These are phyloP conservation scores for Kluyveromyces sp. DNA, from an alignment of 1,139 yeast genomes.

Conservation along the genomic window DNA sequence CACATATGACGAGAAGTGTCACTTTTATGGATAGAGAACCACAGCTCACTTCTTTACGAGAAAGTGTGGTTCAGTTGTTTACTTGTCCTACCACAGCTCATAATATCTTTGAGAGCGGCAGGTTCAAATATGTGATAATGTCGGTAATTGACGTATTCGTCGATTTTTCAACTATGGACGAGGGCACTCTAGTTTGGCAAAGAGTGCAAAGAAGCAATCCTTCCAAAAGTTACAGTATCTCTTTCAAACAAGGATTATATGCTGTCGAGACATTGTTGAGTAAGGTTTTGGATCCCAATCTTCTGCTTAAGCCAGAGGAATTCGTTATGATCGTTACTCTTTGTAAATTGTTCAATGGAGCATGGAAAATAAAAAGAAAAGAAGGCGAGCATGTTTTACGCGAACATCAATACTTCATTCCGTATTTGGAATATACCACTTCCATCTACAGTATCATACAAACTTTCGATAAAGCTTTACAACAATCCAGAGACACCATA, in stretches of 20 bases:
- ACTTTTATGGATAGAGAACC: slow-evolving; percentile 61
- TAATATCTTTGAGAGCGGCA: slow-evolving; percentile 35
- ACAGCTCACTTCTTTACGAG: slow-evolving; percentile 45
- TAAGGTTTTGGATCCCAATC: slow-evolving; percentile 29
- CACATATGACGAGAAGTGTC: slow-evolving; percentile 42
- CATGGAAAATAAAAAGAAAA: slow-evolving; percentile 49
- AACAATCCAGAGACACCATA: slow-evolving; percentile 20
- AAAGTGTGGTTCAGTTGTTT: slow-evolving; percentile 55
- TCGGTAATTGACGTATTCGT: slow-evolving; percentile 45
- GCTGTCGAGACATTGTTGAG: slow-evolving; percentile 43
- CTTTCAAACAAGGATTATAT: slow-evolving; percentile 52
- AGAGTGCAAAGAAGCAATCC: slow-evolving; percentile 51
- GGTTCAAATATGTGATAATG: slow-evolving; percentile 40
- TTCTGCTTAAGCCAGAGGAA: slow-evolving; percentile 31
- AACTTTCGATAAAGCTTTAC: slow-evolving; percentile 37
- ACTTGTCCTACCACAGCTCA: slow-evolving; percentile 56
- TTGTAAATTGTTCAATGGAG: slow-evolving; percentile 50
- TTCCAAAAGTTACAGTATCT: slow-evolving; percentile 69
- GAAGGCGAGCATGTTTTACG: slow-evolving; percentile 62
- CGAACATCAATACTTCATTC: slow-evolving; percentile 45
- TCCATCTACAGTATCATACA: slow-evolving; percentile 43
- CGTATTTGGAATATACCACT: slow-evolving; percentile 43
- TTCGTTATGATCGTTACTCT: slow-evolving; percentile 38
- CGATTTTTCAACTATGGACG: slow-evolving; percentile 33
- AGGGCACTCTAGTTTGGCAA: slow-evolving; percentile 49